Percentiles rank a stretch among this genome's conserved stretches.
These are phyloP conservation scores for Raffaelea deltoideospora DNA, from an alignment of 2,329 filamentous ascomycete species.

Conservation along the genomic window DNA sequence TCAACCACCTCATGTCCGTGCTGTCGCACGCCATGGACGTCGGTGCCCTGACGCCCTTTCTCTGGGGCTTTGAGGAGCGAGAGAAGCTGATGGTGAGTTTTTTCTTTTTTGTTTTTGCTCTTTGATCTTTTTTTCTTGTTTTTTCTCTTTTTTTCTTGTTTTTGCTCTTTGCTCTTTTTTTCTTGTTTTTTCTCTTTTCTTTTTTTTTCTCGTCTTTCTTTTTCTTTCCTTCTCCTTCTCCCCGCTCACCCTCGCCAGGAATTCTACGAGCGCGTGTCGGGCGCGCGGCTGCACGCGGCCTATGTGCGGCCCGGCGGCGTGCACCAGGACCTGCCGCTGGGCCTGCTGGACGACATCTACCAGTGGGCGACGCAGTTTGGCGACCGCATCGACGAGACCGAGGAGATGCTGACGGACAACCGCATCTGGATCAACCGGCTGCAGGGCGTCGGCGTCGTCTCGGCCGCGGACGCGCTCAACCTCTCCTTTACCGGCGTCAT, in stretches of 20 bases:
- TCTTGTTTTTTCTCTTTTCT: not conserved
- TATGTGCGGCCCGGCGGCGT: constrained; percentile 96
- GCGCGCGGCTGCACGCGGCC: constrained; percentile 89
- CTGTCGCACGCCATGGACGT: constrained; percentile 98
- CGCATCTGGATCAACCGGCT: constrained; percentile 96
- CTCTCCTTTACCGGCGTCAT: constrained; percentile 95
- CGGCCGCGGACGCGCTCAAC: constrained; percentile 87
- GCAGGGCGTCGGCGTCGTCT: constrained; percentile 80
- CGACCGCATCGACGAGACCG: constrained; percentile 96
- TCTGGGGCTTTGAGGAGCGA: constrained; percentile 99
- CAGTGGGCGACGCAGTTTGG: constrained; percentile 99
- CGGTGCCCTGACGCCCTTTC: constrained; percentile 89
- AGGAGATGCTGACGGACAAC: constrained; percentile 97
- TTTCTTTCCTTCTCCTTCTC: too few relatives aligned
- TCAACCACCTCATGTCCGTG: constrained; percentile 98
- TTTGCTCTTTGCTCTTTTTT: not conserved
- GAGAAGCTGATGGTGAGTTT: constrained; percentile 91
- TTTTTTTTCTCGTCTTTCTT: not conserved
- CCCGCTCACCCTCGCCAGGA: constrained; percentile 45
- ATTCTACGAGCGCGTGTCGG: constrained; percentile 98
- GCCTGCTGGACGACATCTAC: constrained; percentile 96
- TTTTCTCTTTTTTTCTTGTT: not conserved
- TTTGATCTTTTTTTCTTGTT: not conserved
- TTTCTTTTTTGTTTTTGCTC: not conserved
- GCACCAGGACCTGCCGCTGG: constrained; percentile 83